Conservation (phyloP, 306 rosid genomes). For the Corylus americana region DNA sequence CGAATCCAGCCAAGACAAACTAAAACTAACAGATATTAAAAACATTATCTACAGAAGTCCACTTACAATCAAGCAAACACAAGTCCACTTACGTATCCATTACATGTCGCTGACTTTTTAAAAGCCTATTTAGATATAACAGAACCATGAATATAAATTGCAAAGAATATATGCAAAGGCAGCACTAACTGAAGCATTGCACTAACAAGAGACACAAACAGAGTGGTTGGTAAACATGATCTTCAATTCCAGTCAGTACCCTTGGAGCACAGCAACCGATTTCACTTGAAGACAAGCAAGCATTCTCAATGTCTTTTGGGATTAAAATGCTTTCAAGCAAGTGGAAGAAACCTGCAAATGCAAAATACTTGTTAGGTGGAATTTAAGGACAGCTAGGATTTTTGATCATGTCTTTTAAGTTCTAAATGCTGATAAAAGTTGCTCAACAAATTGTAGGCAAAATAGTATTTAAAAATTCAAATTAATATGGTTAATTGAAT, state of each 20-base stretch:
- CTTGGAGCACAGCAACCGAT: conserved; percentile 50
- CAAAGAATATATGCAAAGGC: not conserved
- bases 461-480: too few species aligned
- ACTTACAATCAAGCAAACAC: conserved; percentile 15
- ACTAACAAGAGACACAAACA: conserved; percentile 38
- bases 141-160: conserved; percentile 7
- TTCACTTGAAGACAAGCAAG: conserved; percentile 51
- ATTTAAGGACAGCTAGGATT: too few species aligned
- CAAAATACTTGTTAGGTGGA: too few species aligned
- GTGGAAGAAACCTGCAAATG: conserved; percentile 39
- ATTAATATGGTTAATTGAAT: too few species aligned
- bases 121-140: not conserved
- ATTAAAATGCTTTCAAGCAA: conserved; percentile 64
- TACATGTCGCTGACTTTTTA: not conserved
- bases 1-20: too few species aligned
- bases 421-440: too few species aligned
- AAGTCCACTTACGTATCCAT: too few species aligned
- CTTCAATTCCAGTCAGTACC: conserved; percentile 44
- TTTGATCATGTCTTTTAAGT: too few species aligned
- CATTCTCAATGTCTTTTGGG: conserved; percentile 57
- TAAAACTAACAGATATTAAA: too few species aligned
- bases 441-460: too few species aligned
- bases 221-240: conserved; percentile 28
- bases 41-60: not conserved
- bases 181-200: conserved; percentile 13